Evolutionary conservation across 1,139 yeast species (phyloP).

Genomic region (Diutina siamensis): DNA sequence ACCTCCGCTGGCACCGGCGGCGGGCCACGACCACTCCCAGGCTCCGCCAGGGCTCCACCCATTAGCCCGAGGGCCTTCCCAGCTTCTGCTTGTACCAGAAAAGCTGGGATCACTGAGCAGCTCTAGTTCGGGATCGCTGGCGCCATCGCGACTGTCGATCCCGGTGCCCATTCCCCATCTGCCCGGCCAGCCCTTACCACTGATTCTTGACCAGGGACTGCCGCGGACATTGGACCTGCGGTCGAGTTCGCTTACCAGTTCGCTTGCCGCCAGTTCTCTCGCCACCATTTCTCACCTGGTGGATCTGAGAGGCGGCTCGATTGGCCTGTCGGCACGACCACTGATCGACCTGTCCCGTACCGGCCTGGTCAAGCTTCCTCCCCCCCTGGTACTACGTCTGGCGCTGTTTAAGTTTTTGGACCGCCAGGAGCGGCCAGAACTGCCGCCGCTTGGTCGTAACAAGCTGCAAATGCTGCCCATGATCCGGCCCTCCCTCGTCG

Average conservation of each 20-base stretch:
- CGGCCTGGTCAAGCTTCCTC: neutral
- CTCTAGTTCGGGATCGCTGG: neutral
- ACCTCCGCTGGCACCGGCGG: slow-evolving; percentile 6
- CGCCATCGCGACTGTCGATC: neutral
- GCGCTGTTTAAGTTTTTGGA: slow-evolving; percentile 3
- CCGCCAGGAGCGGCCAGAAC: slow-evolving; percentile 1
- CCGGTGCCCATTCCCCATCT: slow-evolving; percentile 6
- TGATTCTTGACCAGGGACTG: neutral
- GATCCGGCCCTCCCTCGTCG: slow-evolving; percentile 2
- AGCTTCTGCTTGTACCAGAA: slow-evolving; percentile 1
- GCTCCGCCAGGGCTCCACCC: neutral
- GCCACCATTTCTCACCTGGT: neutral
- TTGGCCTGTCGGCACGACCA: neutral
- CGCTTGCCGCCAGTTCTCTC: too few relatives aligned
- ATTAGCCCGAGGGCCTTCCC: neutral
- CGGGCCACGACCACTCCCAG: neutral
- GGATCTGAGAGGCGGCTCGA: neutral
- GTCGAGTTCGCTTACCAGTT: neutral
- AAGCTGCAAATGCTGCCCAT: slow-evolving; percentile 1
- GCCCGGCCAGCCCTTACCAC: neutral
- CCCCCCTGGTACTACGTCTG: slow-evolving; percentile 3
- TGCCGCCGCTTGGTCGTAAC: neutral
- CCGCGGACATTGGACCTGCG: neutral
- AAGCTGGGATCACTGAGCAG: slow-evolving; percentile 12
- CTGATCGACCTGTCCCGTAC: neutral